phyloP scores from a whole-genome alignment of 192 early-diverging fungal species.

The Backusella parvicylindrica region DNA sequence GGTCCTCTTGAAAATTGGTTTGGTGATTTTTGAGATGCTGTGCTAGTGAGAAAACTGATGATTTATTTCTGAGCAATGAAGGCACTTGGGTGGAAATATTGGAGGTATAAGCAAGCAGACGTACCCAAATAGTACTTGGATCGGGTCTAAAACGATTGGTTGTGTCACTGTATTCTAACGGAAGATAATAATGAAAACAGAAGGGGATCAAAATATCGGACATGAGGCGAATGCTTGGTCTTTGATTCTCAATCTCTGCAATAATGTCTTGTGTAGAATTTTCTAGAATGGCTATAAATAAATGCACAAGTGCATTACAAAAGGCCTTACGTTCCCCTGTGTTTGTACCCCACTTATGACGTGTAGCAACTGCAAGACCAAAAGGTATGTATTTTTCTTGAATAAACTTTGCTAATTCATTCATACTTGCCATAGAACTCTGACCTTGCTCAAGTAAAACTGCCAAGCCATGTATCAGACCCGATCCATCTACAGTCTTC shows the following conservation, averaged over 20 bases:
- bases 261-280: conserved; percentile 43
- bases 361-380: conserved; percentile 34
- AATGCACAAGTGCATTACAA: conserved; percentile 41
- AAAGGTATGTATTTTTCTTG: conserved; percentile 41
- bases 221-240: conserved; percentile 40
- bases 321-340: conserved; percentile 28
- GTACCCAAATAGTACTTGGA: conserved; percentile 22
- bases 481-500: conserved; percentile 46
- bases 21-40: not conserved
- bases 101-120: conserved; percentile 17
- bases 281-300: conserved; percentile 48
- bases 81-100: conserved; percentile 23
- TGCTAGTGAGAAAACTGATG: conserved; percentile 16
- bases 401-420: conserved; percentile 33
- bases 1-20: not conserved
- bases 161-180: conserved; percentile 9
- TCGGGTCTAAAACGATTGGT: not conserved
- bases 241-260: conserved; percentile 37
- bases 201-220: conserved; percentile 48
- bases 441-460: conserved; percentile 33
- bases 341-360: conserved; percentile 38
- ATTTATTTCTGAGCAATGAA: conserved; percentile 10
- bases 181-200: conserved; percentile 42
- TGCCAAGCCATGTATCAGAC: conserved; percentile 41
- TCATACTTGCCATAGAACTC: conserved; percentile 20